phyloP scores from a whole-genome alignment of 169 alveolate genomes.

The Cryptosporidium sp. region DNA sequence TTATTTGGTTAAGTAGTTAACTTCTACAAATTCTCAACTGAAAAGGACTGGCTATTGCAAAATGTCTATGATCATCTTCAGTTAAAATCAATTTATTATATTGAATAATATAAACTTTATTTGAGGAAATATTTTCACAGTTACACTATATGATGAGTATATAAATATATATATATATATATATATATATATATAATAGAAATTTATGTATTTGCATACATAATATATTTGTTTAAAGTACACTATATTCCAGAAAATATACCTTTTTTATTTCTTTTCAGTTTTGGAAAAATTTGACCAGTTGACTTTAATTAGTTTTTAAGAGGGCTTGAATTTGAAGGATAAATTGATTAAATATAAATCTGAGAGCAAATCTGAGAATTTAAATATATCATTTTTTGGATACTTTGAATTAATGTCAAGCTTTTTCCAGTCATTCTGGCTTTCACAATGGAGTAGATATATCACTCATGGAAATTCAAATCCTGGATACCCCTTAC shows the following conservation, averaged over 20 bases:
- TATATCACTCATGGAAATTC: conserved; percentile 17
- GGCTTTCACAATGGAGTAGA: conserved; percentile 69
- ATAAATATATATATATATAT: no score
- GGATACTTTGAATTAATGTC: conserved; percentile 7
- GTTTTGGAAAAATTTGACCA: no score
- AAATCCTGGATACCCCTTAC: conserved; percentile 52
- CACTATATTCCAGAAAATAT: background rate
- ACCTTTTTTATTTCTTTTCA: background rate
- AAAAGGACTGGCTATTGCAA: background rate
- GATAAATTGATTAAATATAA: background rate
- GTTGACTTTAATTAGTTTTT: background rate
- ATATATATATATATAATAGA: background rate
- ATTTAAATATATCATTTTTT: background rate
- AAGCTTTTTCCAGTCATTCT: background rate
- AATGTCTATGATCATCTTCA: background rate
- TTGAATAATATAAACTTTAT: background rate
- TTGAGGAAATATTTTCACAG: background rate
- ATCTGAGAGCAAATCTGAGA: no score
- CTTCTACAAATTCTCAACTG: background rate
- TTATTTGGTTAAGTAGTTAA: background rate
- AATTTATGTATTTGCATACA: background rate
- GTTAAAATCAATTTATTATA: background rate
- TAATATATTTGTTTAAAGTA: background rate
- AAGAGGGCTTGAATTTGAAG: background rate
- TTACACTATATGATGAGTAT: background rate